Conservation (phyloP, 768 basidiomycete genomes). For the Lentinula edodes region DNA sequence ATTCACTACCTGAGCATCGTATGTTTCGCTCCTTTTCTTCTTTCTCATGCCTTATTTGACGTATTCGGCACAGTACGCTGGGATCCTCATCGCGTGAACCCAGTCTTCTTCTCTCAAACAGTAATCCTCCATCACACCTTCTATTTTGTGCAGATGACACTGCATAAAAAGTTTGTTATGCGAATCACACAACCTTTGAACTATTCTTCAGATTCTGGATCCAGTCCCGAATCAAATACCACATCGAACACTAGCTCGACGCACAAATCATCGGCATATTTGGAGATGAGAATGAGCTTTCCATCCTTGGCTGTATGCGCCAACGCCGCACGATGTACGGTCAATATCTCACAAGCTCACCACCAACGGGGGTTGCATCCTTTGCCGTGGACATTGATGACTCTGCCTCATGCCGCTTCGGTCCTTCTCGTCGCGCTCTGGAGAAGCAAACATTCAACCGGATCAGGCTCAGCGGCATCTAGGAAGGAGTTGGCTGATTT, state of each 20-base stretch:
- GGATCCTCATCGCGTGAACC: slow-evolving; percentile 32
- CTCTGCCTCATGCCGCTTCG: neutral
- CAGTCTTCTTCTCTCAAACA: slow-evolving; percentile 28
- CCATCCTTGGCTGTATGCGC: slow-evolving; percentile 39
- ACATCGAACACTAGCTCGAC: neutral
- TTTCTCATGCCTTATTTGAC: neutral
- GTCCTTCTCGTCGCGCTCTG: neutral
- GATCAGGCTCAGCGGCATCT: neutral
- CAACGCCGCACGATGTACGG: slow-evolving; percentile 30
- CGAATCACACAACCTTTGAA: slow-evolving; percentile 17
- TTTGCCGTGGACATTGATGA: neutral
- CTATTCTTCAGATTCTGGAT: neutral
- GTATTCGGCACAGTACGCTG: slow-evolving; percentile 21
- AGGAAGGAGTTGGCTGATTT: neutral
- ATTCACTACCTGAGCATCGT: slow-evolving; percentile 43
- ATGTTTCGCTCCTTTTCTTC: slow-evolving; percentile 1
- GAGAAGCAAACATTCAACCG: neutral
- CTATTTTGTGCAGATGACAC: slow-evolving; percentile 21
- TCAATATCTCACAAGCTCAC: slow-evolving; percentile 33
- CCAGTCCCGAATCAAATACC: neutral
- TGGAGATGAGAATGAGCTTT: slow-evolving; percentile 16
- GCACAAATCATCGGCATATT: neutral
- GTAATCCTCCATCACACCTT: slow-evolving; percentile 24
- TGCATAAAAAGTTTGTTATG: slow-evolving; percentile 33
- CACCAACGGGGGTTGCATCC: slow-evolving; percentile 12